Base-by-base conservation (phyloP, 768 basidiomycete genomes). In the Chlorophyllum brunneum region DNA sequence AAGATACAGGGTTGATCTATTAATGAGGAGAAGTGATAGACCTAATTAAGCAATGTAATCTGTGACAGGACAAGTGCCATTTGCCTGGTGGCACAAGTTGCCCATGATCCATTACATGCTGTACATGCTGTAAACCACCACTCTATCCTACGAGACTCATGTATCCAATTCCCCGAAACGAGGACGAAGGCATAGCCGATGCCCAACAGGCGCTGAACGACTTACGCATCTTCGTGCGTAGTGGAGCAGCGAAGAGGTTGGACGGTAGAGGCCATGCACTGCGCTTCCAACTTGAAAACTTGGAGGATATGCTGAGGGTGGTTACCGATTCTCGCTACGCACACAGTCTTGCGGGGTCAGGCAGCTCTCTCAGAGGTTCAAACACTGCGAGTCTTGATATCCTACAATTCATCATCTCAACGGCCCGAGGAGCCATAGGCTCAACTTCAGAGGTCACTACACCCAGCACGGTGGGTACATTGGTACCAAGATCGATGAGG, bases 261-360 rank as follows among this genome's bases (percentile, higher is more conserved):
- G 23, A 34, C 41, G 49, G 43, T 41, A 33, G 24, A 24, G 24
- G 33, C n/a, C 27, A 34, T 26, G 40, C 40, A 2, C 49, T 51
- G 15, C 49, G 27, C 24, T 18, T 42, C 20, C 49, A 51, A n/a
- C 41, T 51, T 23, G 49, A 51, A 29, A 34, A 24, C 23, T 23
- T 51, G 26, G 40, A 51, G 23, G 49, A 51, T 9, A 51, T 42
- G 41, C 7, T 51, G 40, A 51, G 30, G 23, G 30, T 42, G 20
- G 40, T 51, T 27, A 24, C 33, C 30, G 49, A 51, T 31, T 22
- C 40, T 23, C 40, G 40, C 11, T 51, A 51, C 43, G 39, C 49
- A 9, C 49, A 31, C 30, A 41, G 30, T n/a, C 49, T 51, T 23
- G n/a, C 40, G 4, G 40, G 15, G 2, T 23, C 20, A 11, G 40